phyloP scores from a whole-genome alignment of 345 rosid genomes.

The Pugionium dolabratum region DNA sequence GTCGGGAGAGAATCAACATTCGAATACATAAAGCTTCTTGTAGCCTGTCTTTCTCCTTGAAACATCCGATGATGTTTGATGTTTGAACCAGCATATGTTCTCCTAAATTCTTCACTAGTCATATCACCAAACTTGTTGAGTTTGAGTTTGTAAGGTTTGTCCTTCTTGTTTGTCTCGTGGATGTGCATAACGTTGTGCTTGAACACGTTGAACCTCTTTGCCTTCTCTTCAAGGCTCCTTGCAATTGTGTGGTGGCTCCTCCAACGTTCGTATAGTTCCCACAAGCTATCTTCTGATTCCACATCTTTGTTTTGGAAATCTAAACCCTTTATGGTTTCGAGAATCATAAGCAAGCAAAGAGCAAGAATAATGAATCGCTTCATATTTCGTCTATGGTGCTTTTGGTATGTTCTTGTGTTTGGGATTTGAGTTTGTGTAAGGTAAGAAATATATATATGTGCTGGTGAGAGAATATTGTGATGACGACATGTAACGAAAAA shows the following conservation, averaged over 20 bases:
- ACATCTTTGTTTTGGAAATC: slow-evolving; percentile 71
- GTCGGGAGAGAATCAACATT: slow-evolving; percentile 45
- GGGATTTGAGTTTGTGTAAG: slow-evolving; percentile 11
- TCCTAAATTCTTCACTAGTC: slow-evolving; percentile 76
- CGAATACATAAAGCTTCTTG: slow-evolving; percentile 61
- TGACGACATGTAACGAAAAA: slow-evolving; percentile 2
- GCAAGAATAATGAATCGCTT: slow-evolving; percentile 41
- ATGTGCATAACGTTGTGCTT: slow-evolving; percentile 71
- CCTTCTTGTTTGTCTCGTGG: slow-evolving; percentile 65
- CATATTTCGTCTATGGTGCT: slow-evolving; percentile 19
- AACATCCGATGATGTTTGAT: slow-evolving; percentile 68
- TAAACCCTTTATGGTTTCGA: slow-evolving; percentile 50
- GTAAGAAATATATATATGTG: slow-evolving; percentile 1
- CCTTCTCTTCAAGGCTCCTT: slow-evolving; percentile 63
- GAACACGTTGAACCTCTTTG: slow-evolving; percentile 72
- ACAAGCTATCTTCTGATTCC: slow-evolving; percentile 60
- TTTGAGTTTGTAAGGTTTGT: slow-evolving; percentile 76
- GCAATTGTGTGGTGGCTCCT: slow-evolving; percentile 81
- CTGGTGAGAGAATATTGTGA: slow-evolving; percentile 24
- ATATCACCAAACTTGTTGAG: slow-evolving; percentile 85
- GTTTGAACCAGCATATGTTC: slow-evolving; percentile 66
- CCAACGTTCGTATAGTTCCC: slow-evolving; percentile 87
- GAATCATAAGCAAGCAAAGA: slow-evolving; percentile 47
- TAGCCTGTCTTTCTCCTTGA: slow-evolving; percentile 45
- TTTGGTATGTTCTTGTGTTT: slow-evolving; percentile 25